Base-by-base conservation (phyloP, 2,329 filamentous ascomycete genomes). In the Claviceps cyperi region DNA sequence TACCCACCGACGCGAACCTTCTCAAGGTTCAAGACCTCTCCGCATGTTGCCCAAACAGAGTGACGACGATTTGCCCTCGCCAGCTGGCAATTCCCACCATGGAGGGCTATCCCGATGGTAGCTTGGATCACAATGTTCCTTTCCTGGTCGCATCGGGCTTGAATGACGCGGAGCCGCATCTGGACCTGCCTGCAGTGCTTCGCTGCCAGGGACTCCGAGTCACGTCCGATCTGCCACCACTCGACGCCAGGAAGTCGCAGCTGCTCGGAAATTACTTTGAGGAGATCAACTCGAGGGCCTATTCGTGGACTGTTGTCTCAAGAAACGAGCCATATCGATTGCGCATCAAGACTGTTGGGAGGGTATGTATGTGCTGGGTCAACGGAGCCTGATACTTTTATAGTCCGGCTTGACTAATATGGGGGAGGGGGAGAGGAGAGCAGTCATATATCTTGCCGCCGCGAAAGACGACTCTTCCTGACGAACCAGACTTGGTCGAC, bases 61-160 rank as follows among this genome's bases (percentile, higher is more conserved):
- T 19, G 37, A 47, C 46, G 46, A 50, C 41, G 24, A 21, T 19
- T 21, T 38, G 28, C 39, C 57, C 55, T 56, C 51, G 47, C 52
- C 51, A 49, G 45, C 39, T 35, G 55, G 51, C 51, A 53, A 14
- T 51, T 51, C 21, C 43, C 17, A 62, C 58, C 54, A 92, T 92
- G 86, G 84, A 92, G 66, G 85, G 78, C 59, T 91, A 88, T 68
- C 84, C 86, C 50, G 65, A 70, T 52, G 84, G 83, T 66, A 94
- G 90, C 70, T 74, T 94, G 65, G 80, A 83, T 64, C 89, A 92
- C 68, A 94, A 92, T 68, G 76, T 94, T 59, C 91, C 91, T 37
- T 76, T 95, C 51, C 69, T 97, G 53, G 72, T 94, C 45, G 77
- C 94, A 36, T 88, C 88, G 38, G 92, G 91, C 13, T 75, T 96